phyloP scores from a whole-genome alignment of 2,329 filamentous ascomycete species.

The Acrocalymma vagum region DNA sequence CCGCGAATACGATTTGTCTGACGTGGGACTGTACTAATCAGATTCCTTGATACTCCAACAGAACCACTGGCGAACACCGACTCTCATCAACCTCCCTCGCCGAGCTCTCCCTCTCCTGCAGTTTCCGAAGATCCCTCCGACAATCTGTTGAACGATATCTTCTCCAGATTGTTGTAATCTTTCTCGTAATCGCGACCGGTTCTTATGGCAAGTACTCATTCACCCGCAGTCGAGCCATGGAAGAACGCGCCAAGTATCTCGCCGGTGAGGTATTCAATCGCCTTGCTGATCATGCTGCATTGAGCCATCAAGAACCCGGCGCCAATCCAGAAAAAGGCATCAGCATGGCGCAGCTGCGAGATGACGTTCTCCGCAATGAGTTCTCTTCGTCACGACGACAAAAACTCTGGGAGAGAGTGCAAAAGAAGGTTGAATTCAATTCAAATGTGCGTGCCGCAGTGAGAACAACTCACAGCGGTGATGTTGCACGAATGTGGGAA shows the following conservation, averaged over 20 bases:
- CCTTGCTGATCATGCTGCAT: slow-evolving; percentile 81
- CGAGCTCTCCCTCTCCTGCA: slow-evolving; percentile 85
- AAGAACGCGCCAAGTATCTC: slow-evolving; percentile 79
- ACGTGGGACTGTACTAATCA: slow-evolving; percentile 76
- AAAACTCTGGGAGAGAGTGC: slow-evolving; percentile 83
- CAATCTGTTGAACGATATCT: slow-evolving; percentile 86
- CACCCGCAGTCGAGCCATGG: slow-evolving; percentile 69
- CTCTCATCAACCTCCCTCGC: slow-evolving; percentile 91
- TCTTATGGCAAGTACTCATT: slow-evolving; percentile 73
- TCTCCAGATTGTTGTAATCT: slow-evolving; percentile 74
- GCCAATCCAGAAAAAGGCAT: slow-evolving; percentile 79
- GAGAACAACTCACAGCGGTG: slow-evolving; percentile 65
- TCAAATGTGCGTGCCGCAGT: slow-evolving; percentile 86
- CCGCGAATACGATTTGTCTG: slow-evolving; percentile 36
- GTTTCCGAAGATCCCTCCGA: slow-evolving; percentile 79
- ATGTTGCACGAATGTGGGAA: slow-evolving; percentile 71
- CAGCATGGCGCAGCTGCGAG: slow-evolving; percentile 86
- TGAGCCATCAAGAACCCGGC: slow-evolving; percentile 72
- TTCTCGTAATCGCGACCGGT: slow-evolving; percentile 58
- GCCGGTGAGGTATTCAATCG: slow-evolving; percentile 86
- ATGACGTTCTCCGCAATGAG: slow-evolving; percentile 86
- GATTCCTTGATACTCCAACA: slow-evolving; percentile 76
- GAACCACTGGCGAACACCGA: slow-evolving; percentile 71
- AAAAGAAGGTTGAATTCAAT: slow-evolving; percentile 88
- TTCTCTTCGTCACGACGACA: slow-evolving; percentile 80